Evolutionary conservation across 441 rosid genomes (phyloP), one percentile per base, ranked within the genome.

Genomic region (Hura crepitans): DNA sequence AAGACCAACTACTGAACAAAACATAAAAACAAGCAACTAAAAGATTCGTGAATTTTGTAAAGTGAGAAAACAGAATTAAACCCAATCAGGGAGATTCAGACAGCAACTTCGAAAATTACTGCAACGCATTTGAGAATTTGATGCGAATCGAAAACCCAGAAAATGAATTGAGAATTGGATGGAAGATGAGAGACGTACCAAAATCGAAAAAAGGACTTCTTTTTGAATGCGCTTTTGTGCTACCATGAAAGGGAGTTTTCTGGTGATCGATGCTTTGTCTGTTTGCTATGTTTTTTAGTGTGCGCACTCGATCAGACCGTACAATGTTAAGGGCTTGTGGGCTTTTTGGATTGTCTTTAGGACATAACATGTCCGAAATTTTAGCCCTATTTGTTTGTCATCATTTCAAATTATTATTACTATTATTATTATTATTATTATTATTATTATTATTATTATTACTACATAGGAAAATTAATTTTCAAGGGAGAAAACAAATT

Each of bases 61-160:
- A 50, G 30, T n/a, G 66, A 10, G 61, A n/a, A 62, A 66, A 64
- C 53, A 35, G 53, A 69, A 68, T 62, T 20, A 49, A 20, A 65
- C 50, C 58, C 22, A 66, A 62, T 67, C 65, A 12, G n/a, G 51
- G 43, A 37, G 69, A 73, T 56, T 22, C 2, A 64, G 72, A 67
- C 50, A 35, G 20, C 39, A 20, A 72, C 58, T 54, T 20, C 2
- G 22, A 55, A 37, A 69, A 15, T 22, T 57, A 76, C 6, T 12
- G 43, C 72, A 49, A 74, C 78, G 77, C 77, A 70, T 9, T 65
- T 39, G 66, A 42, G 54, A 74, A 70, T 61, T 65, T 12, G 54
- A 74, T 11, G 30, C 25, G n/a, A 79, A 73, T 43, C 42, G 53
- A 73, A 81, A 72, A 59, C 70, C 80, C 79, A 73, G 42, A 8